These are phyloP conservation scores for Trichoderma sp. DNA, from an alignment of 2,329 filamentous ascomycete species.

Conservation along the genomic window DNA sequence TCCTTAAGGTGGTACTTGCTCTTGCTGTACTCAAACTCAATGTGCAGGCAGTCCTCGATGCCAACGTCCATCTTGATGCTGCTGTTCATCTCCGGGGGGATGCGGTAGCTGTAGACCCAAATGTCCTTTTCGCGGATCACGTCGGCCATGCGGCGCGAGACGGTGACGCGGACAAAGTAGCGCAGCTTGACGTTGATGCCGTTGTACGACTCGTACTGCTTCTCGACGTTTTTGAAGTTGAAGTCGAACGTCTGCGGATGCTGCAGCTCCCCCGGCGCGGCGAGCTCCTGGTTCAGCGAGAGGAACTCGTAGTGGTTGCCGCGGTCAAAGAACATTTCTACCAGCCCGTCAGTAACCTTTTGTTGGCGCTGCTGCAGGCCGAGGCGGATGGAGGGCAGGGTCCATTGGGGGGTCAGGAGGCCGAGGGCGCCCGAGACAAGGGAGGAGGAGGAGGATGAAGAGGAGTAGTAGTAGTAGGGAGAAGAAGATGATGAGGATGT, in stretches of 20 bases:
- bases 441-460: conserved; percentile 12
- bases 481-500: background rate
- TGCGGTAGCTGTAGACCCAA: conserved; percentile 98
- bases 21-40: conserved; percentile 99
- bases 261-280: conserved; percentile 94
- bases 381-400: conserved; percentile 27
- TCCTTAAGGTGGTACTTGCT: conserved; percentile 99
- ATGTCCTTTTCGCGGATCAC: conserved; percentile 99
- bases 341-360: conserved; percentile 29
- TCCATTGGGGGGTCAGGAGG: conserved; percentile 14
- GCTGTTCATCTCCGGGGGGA: conserved; percentile 96
- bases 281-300: conserved; percentile 93
- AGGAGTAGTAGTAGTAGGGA: background rate
- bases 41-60: conserved; percentile 98
- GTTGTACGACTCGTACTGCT: conserved; percentile 99
- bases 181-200: conserved; percentile 99
- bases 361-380: conserved; percentile 25
- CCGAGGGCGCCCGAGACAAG: conserved; percentile 12
- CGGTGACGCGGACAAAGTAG: conserved; percentile 97
- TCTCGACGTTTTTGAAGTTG: conserved; percentile 99
- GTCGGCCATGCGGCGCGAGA: conserved; percentile 95
- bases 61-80: conserved; percentile 99
- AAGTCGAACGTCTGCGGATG: conserved; percentile 99
- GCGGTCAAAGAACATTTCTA: conserved; percentile 99
- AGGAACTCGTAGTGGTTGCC: conserved; percentile 99